Evolutionary conservation across 2,329 filamentous ascomycete genomes (phyloP).

Genomic region (Fusarium falciforme): DNA sequence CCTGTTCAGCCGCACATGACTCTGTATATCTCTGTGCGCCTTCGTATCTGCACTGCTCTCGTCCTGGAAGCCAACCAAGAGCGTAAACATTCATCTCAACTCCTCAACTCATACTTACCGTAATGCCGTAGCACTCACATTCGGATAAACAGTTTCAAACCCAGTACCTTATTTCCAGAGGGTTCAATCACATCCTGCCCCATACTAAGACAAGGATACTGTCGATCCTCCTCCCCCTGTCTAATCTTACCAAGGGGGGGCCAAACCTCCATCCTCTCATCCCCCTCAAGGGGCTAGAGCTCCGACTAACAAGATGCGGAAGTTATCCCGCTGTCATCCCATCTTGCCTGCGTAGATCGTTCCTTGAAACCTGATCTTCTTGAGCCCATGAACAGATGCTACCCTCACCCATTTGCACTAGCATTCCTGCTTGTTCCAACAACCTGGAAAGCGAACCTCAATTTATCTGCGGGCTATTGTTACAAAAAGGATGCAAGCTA

Average conservation of each 20-base stretch:
- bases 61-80: background rate
- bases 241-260: conserved; percentile 21
- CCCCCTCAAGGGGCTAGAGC: conserved; percentile 9
- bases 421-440: background rate
- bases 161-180: background rate
- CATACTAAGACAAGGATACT: conserved; percentile 28
- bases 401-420: background rate
- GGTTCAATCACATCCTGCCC: background rate
- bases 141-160: background rate
- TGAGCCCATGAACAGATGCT: background rate
- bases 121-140: background rate
- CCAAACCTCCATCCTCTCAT: conserved; percentile 5
- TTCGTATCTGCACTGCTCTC: background rate
- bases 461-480: background rate
- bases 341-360: conserved; percentile 6
- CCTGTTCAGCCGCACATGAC: conserved; percentile 22
- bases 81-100: background rate
- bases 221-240: conserved; percentile 30
- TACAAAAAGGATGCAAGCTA: background rate
- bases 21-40: background rate
- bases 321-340: conserved; percentile 37
- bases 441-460: background rate
- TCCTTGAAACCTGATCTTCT: background rate
- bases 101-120: background rate
- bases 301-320: conserved; percentile 10